Evolutionary conservation across 768 basidiomycete genomes (phyloP), one percentile per base, ranked within the genome.

Genomic region (Suillus weaverae): DNA sequence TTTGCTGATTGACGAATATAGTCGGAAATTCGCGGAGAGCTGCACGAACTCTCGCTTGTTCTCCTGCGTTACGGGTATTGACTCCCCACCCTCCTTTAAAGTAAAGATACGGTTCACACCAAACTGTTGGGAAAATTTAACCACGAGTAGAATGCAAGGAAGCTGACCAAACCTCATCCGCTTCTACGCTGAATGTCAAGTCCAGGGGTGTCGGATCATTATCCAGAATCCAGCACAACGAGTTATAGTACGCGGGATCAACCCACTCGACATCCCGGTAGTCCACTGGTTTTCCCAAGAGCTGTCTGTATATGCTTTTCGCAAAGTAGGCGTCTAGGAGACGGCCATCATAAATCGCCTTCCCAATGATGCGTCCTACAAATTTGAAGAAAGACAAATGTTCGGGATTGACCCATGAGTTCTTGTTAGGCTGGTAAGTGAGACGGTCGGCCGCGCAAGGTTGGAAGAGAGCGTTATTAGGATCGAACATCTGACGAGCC

Each of bases 361-460:
- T 99, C 35, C 96, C 96, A 69, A 99, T 97, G 70, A 99, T 89
- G 35, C 96, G 90, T 16, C 97, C 97, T 51, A 99, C 95, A 68
- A 99, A 99, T 73, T 95, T 94, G 91, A 99, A 99, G 86, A 97
- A 99, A 9, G 90, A 89, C 20, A 99, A 78, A 79, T 99, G 97
- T 70, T 99, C 96, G 2, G 91, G 91, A 73, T 99, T 99, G 73
- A 97, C 92, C 85, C 88, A 89, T 2, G 93, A 94, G 65, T 94
- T 90, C 74, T 94, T 91, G 81, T 95, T 94, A 2, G 97, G 96
- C 77, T 99, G 97, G 72, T 99, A 99, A 1, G 97, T 97, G 61
- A 93, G 84, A 70, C 89, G 87, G 77, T 97, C 97, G 5, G 95
- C 96, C 0, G 95, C 95, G 74, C 95, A 97, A 20, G 97, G 97